These are phyloP conservation scores for Aspergillus panamensis DNA, from an alignment of 495 filamentous ascomycete species.

Conservation along the genomic window DNA sequence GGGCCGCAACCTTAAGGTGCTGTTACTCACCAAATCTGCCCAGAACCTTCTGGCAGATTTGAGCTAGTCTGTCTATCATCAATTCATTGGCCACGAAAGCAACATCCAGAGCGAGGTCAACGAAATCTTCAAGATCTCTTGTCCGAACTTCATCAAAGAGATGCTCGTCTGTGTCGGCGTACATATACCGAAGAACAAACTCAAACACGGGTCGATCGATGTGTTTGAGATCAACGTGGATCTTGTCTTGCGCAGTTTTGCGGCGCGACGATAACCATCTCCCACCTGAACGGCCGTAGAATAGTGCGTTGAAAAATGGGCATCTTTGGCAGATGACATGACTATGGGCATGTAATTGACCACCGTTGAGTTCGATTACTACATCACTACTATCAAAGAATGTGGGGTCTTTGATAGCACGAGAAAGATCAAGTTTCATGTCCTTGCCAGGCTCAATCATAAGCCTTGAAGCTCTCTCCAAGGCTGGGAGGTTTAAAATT, in stretches of 20 bases:
- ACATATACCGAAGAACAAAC: conserved; percentile 77
- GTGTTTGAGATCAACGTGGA: conserved; percentile 81
- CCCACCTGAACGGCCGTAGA: conserved; percentile 78
- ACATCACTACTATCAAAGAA: conserved; percentile 77
- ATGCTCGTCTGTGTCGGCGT: conserved; percentile 75
- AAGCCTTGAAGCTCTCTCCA: conserved; percentile 72
- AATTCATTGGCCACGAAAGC: conserved; percentile 88
- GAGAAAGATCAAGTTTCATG: conserved; percentile 63
- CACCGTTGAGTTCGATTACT: conserved; percentile 70
- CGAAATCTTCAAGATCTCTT: conserved; percentile 72
- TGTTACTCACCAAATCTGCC: conserved; percentile 67
- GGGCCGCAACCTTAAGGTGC: conserved; percentile 3
- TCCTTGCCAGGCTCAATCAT: conserved; percentile 62
- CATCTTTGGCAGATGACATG: conserved; percentile 76
- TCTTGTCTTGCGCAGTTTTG: conserved; percentile 42
- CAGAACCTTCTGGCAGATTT: conserved; percentile 83
- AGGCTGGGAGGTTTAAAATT: conserved; percentile 57
- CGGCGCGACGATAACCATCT: conserved; percentile 74
- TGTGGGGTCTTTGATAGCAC: conserved; percentile 58
- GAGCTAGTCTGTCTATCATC: conserved; percentile 87
- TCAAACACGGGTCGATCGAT: conserved; percentile 67
- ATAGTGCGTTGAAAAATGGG: conserved; percentile 88
- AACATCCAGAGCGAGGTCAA: conserved; percentile 87
- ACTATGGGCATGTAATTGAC: conserved; percentile 65
- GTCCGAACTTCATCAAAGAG: conserved; percentile 75